These are phyloP conservation scores for Ogataea salicorniae DNA, from an alignment of 805 yeast genomes.

Conservation along the genomic window DNA sequence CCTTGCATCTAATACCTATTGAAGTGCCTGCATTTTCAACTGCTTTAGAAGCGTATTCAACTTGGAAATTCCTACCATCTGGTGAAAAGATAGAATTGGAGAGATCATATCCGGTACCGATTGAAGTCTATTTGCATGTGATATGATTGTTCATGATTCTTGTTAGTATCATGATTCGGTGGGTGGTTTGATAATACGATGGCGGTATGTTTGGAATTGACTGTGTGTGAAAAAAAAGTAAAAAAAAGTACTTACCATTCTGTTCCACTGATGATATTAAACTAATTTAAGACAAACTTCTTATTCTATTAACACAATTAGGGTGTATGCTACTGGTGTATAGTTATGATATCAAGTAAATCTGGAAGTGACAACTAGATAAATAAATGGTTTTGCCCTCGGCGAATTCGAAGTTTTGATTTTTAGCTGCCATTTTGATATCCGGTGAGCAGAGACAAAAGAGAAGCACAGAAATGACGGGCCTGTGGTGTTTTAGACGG, in stretches of 20 bases:
- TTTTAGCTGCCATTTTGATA: neutral
- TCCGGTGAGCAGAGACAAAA: neutral
- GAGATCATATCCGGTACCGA: slow-evolving; percentile 98
- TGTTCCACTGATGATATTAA: neutral
- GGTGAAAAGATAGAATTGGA: slow-evolving; percentile 94
- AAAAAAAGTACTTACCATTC: neutral
- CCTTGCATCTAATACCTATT: slow-evolving; percentile 84
- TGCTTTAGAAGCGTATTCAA: slow-evolving; percentile 95
- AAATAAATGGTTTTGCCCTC: slow-evolving; percentile 11
- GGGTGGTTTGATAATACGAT: neutral
- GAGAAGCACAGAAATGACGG: neutral
- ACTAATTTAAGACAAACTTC: neutral
- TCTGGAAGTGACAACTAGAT: neutral
- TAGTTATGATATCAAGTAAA: no score
- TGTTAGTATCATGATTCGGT: neutral
- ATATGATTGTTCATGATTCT: neutral
- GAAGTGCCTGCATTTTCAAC: slow-evolving; percentile 97
- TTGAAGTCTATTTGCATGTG: slow-evolving; percentile 52
- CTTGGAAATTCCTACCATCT: slow-evolving; percentile 94
- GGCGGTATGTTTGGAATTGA: neutral
- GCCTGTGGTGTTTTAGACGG: no score
- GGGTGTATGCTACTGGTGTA: no score
- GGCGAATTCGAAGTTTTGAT: neutral
- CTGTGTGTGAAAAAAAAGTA: no score
- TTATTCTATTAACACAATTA: neutral